Conservation (phyloP, 495 filamentous ascomycete genomes). For the Pyrenopolyporus hunteri region DNA sequence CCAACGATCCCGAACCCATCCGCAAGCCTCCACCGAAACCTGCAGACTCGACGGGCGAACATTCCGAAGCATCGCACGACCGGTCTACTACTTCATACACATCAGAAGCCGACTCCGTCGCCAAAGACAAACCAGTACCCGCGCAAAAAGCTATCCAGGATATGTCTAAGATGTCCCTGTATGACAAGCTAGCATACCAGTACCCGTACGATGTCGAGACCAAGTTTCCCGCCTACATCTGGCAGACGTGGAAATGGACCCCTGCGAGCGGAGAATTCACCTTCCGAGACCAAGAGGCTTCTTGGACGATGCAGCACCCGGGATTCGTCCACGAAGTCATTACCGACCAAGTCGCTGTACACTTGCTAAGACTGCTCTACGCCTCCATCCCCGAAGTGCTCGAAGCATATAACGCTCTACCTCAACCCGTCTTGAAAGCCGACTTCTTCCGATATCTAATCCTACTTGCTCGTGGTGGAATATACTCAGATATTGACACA, state of each 20-base stretch:
- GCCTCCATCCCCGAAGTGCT: slow-evolving; percentile 85
- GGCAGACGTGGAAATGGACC: slow-evolving; percentile 97
- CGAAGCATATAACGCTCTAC: slow-evolving; percentile 88
- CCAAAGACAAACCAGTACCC: slow-evolving; percentile 31
- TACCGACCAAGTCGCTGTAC: slow-evolving; percentile 81
- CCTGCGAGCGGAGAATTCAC: slow-evolving; percentile 81
- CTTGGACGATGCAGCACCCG: slow-evolving; percentile 89
- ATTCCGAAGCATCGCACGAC: slow-evolving; percentile 36
- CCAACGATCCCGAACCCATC: slow-evolving; percentile 31
- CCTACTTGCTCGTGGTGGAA: slow-evolving; percentile 88
- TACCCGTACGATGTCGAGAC: slow-evolving; percentile 87
- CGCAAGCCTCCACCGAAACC: slow-evolving; percentile 50
- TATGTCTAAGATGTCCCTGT: slow-evolving; percentile 67
- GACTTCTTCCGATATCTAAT: slow-evolving; percentile 99
- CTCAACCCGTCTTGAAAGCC: slow-evolving; percentile 88
- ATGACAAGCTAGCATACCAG: slow-evolving; percentile 86
- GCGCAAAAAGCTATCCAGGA: slow-evolving; percentile 58
- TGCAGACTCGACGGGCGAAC: slow-evolving; percentile 28
- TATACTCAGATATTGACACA: slow-evolving; percentile 98
- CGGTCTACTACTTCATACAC: slow-evolving; percentile 37
- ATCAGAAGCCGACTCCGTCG: slow-evolving; percentile 6
- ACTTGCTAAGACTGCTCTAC: slow-evolving; percentile 85
- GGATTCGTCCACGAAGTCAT: slow-evolving; percentile 96
- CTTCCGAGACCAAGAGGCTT: slow-evolving; percentile 82
- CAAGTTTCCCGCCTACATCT: slow-evolving; percentile 96